Evolutionary conservation across 768 basidiomycete species (phyloP).

Genomic region (Pleurotus tuber-regium): DNA sequence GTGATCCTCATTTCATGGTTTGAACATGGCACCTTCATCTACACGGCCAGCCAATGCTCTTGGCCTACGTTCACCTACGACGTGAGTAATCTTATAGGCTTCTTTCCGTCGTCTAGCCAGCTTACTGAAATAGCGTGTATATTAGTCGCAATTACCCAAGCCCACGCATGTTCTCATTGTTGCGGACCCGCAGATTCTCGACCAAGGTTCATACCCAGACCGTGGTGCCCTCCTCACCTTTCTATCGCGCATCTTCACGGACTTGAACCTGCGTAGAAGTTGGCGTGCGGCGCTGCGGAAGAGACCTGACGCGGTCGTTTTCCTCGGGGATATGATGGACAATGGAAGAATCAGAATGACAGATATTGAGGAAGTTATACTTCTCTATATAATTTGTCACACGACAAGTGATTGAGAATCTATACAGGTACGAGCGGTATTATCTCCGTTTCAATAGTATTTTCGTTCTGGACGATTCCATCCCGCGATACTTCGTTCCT

Average conservation of each 20-base stretch:
- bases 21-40: constrained; percentile 60
- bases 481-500: constrained; percentile 70
- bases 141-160: constrained; percentile 19
- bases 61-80: constrained; percentile 51
- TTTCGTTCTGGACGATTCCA: constrained; percentile 47
- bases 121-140: constrained; percentile 11
- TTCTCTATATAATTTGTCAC: constrained; percentile 6
- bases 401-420: not conserved
- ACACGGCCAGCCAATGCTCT: constrained; percentile 42
- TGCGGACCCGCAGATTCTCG: constrained; percentile 86
- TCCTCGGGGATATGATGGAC: constrained; percentile 94
- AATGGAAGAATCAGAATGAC: constrained; percentile 67
- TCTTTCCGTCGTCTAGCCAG: constrained; percentile 2
- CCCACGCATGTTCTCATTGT: constrained; percentile 68
- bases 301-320: constrained; percentile 70
- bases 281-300: constrained; percentile 68
- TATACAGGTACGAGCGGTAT: constrained; percentile 70
- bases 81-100: constrained; percentile 3
- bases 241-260: constrained; percentile 64
- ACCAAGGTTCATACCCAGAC: constrained; percentile 69
- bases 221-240: constrained; percentile 52
- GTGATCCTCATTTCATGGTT: constrained; percentile 63
- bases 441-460: constrained; percentile 66
- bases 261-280: constrained; percentile 81
- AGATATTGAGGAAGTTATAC: constrained; percentile 60